A percentile compares a stretch with the other conserved stretches of the same genome.
Conservation (phyloP, 2,329 filamentous ascomycete genomes). For the Alternaria angustiovoidea region DNA sequence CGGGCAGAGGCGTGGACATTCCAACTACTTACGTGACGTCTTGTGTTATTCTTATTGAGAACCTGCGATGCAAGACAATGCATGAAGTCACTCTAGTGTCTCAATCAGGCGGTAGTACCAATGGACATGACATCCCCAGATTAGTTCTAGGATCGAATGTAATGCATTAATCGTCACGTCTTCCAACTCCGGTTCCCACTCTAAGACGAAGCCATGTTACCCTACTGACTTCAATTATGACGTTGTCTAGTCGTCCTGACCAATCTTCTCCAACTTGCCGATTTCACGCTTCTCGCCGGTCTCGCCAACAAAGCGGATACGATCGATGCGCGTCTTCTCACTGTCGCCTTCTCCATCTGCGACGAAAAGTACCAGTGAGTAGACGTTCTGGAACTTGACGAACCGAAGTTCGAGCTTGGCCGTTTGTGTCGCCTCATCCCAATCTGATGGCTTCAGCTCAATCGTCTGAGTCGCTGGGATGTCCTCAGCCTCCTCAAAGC, state of each 20-base stretch:
- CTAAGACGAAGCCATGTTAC: background rate
- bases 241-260: constrained; percentile 63
- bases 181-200: background rate
- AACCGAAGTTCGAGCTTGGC: constrained; percentile 74
- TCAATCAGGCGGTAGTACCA: background rate
- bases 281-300: constrained; percentile 89
- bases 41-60: background rate
- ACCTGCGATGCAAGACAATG: background rate
- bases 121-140: background rate
- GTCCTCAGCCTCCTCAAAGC: constrained; percentile 94
- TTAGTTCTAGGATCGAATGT: background rate
- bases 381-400: constrained; percentile 97
- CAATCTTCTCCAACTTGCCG: constrained; percentile 95
- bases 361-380: constrained; percentile 85
- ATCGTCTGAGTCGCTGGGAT: constrained; percentile 81
- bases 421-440: constrained; percentile 65
- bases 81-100: background rate
- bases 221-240: background rate
- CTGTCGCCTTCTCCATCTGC: constrained; percentile 80
- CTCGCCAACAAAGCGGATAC: constrained; percentile 83
- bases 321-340: constrained; percentile 85
- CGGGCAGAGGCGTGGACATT: constrained; percentile 40
- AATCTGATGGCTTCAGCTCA: constrained; percentile 76
- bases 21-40: background rate
- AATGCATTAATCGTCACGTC: background rate